phyloP scores from a whole-genome alignment of 2,329 filamentous ascomycete genomes.

The Clonostachys rhizophaga region DNA sequence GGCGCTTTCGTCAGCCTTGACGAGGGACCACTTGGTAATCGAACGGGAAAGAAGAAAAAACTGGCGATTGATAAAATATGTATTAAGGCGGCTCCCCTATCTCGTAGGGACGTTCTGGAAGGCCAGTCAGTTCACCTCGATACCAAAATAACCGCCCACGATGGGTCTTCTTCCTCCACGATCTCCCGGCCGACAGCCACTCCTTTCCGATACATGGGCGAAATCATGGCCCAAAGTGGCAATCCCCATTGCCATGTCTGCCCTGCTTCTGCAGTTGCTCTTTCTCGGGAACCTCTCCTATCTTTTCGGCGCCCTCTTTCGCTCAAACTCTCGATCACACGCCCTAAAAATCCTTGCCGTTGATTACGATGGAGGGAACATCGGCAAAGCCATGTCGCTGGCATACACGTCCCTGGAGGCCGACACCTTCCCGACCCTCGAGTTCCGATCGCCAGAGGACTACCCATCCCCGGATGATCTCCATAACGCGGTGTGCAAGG shows the following conservation, averaged over 20 bases:
- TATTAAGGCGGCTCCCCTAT: too few relatives aligned
- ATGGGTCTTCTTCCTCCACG: too few relatives aligned
- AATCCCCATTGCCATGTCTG: neutral
- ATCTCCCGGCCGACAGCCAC: too few relatives aligned
- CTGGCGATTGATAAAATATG: too few relatives aligned
- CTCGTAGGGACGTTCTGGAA: too few relatives aligned
- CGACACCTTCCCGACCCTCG: slow-evolving; percentile 21
- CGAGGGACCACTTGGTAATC: too few relatives aligned
- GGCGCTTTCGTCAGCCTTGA: too few relatives aligned
- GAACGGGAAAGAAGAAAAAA: too few relatives aligned
- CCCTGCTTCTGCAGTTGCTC: neutral
- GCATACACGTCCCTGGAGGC: slow-evolving; percentile 23
- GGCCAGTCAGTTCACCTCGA: too few relatives aligned
- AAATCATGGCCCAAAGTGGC: too few relatives aligned
- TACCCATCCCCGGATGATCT: slow-evolving; percentile 17
- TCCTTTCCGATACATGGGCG: too few relatives aligned
- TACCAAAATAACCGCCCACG: too few relatives aligned
- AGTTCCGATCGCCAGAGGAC: slow-evolving; percentile 12
- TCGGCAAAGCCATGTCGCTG: slow-evolving; percentile 21
- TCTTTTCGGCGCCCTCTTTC: slow-evolving; percentile 23
- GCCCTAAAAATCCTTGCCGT: slow-evolving; percentile 18
- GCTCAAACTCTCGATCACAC: slow-evolving; percentile 11
- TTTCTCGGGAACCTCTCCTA: slow-evolving; percentile 10
- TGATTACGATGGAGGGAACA: slow-evolving; percentile 21
- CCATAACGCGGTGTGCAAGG: slow-evolving; percentile 24